phyloP scores from a whole-genome alignment of 1,139 yeast species.

The Saccharomyces uvarum region DNA sequence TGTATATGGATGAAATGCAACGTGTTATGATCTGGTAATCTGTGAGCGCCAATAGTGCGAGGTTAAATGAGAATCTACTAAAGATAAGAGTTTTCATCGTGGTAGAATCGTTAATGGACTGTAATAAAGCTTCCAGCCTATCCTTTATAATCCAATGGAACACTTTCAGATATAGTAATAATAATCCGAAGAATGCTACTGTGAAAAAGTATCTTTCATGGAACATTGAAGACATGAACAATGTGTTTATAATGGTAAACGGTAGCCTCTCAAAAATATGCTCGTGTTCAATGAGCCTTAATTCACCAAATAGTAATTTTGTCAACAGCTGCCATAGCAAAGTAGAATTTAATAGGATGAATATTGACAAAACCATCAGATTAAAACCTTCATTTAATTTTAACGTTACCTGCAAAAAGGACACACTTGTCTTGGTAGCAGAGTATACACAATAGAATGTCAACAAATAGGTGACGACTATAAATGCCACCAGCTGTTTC shows the following conservation, averaged over 20 bases:
- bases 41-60: slow-evolving; percentile 38
- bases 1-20: slow-evolving; percentile 35
- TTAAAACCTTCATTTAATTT: slow-evolving; percentile 40
- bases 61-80: slow-evolving; percentile 36
- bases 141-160: slow-evolving; percentile 70
- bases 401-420: slow-evolving; percentile 26
- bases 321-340: slow-evolving; percentile 30
- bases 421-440: slow-evolving; percentile 15
- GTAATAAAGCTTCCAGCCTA: slow-evolving; percentile 48
- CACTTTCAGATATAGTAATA: slow-evolving; percentile 52
- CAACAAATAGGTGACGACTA: slow-evolving; percentile 11
- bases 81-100: slow-evolving; percentile 29
- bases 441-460: slow-evolving; percentile 6
- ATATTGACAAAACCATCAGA: slow-evolving; percentile 33
- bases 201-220: slow-evolving; percentile 49
- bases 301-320: slow-evolving; percentile 58
- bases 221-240: slow-evolving; percentile 59
- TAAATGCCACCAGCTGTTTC: slow-evolving; percentile 11
- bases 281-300: slow-evolving; percentile 69
- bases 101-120: slow-evolving; percentile 33
- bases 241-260: slow-evolving; percentile 57
- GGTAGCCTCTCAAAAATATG: slow-evolving; percentile 63
- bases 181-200: slow-evolving; percentile 33
- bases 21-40: slow-evolving; percentile 50
- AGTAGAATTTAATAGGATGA: slow-evolving; percentile 25